Percentiles rank a stretch among this genome's conserved stretches.
phyloP scores from a whole-genome alignment of 2,329 filamentous ascomycete species.

The Fusarium sp. region DNA sequence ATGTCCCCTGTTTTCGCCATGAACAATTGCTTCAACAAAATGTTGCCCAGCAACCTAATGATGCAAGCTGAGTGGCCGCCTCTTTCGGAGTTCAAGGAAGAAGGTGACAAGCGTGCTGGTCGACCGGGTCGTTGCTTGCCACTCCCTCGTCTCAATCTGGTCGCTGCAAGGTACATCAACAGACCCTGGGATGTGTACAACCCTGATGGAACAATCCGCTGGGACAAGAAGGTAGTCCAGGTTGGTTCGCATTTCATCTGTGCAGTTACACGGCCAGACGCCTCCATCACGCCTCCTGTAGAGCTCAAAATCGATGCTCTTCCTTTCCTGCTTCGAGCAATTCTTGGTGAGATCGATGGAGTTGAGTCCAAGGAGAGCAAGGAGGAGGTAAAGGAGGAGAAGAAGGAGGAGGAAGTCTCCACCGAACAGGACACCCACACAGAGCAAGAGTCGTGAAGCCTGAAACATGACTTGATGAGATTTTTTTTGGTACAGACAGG shows the following conservation, averaged over 20 bases:
- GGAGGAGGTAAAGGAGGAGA: background rate
- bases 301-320: slow-evolving; percentile 19
- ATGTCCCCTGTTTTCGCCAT: slow-evolving; percentile 49
- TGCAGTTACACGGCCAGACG: slow-evolving; percentile 19
- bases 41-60: slow-evolving; percentile 17
- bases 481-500: slow-evolving; percentile 6
- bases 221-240: slow-evolving; percentile 42
- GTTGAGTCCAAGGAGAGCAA: background rate
- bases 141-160: slow-evolving; percentile 43
- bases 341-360: slow-evolving; percentile 20
- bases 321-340: slow-evolving; percentile 3
- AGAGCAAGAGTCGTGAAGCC: background rate
- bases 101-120: slow-evolving; percentile 44
- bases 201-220: slow-evolving; percentile 38
- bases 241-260: slow-evolving; percentile 33
- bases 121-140: slow-evolving; percentile 46
- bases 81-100: slow-evolving; percentile 50
- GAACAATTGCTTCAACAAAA: slow-evolving; percentile 47
- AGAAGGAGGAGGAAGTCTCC: slow-evolving; percentile 10
- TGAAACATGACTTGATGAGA: background rate
- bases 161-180: slow-evolving; percentile 13
- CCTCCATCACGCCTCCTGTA: background rate
- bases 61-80: slow-evolving; percentile 47
- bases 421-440: background rate
- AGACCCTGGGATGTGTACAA: slow-evolving; percentile 23